Conservation (phyloP, 2,329 filamentous ascomycete genomes). For the Akanthomyces lecanii region DNA sequence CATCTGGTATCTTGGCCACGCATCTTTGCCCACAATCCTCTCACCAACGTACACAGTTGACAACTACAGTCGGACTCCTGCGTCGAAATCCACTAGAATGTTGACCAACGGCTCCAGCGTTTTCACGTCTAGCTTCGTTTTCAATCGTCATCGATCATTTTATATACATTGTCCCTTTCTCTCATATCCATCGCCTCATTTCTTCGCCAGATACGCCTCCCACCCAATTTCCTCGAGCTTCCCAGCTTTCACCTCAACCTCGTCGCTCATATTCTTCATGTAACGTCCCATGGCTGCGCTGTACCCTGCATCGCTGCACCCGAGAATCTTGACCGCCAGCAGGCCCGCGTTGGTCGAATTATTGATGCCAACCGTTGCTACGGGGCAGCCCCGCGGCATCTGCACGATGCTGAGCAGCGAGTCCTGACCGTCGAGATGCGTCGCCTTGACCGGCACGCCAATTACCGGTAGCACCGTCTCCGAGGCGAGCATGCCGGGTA, state of each 20-base stretch:
- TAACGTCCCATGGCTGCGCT: conserved; percentile 56
- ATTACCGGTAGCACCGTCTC: conserved; percentile 71
- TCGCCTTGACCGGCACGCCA: conserved; percentile 72
- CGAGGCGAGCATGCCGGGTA: conserved; percentile 72
- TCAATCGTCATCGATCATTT: no score
- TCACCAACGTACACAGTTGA: no score
- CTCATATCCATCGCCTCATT: conserved; percentile 3
- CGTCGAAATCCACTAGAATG: no score
- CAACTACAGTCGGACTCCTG: no score
- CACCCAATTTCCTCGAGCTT: conserved; percentile 53
- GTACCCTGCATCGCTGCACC: conserved; percentile 49
- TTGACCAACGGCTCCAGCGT: no score
- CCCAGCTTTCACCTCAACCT: conserved; percentile 60
- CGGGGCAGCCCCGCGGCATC: conserved; percentile 70
- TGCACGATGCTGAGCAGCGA: conserved; percentile 70
- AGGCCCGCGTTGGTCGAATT: conserved; percentile 75
- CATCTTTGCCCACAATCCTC: no score
- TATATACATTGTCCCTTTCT: background rate
- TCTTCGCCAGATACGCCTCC: conserved; percentile 47
- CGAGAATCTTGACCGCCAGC: conserved; percentile 65
- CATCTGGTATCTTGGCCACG: background rate
- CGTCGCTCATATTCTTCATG: conserved; percentile 56
- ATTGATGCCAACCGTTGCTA: conserved; percentile 74
- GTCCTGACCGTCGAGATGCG: conserved; percentile 67
- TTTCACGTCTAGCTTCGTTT: no score